Percentiles rank a stretch among this genome's conserved stretches.
Evolutionary conservation across 2,329 filamentous ascomycete genomes (phyloP).

Genomic region (Fusarium xyrophilum): DNA sequence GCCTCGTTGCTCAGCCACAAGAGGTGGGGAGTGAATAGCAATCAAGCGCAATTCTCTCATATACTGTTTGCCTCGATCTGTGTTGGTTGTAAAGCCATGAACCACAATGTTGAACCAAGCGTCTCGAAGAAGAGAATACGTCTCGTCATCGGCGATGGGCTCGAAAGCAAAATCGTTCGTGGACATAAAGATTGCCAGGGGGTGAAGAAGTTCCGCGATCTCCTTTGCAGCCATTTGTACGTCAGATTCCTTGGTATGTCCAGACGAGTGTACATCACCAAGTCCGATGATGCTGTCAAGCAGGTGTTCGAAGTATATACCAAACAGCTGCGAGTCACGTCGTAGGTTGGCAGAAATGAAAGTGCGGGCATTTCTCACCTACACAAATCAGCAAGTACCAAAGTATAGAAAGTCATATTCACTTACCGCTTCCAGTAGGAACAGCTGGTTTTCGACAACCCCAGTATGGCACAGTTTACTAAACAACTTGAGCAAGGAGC

Average conservation of each 20-base stretch:
- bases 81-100: slow-evolving; percentile 83
- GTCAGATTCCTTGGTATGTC: slow-evolving; percentile 77
- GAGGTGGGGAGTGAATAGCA: slow-evolving; percentile 83
- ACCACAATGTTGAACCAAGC: slow-evolving; percentile 98
- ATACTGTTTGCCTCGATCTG: slow-evolving; percentile 75
- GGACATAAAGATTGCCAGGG: slow-evolving; percentile 85
- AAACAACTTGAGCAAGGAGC: slow-evolving; percentile 84
- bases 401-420: not conserved
- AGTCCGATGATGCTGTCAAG: slow-evolving; percentile 89
- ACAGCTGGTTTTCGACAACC: slow-evolving; percentile 70
- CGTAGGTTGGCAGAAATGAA: slow-evolving; percentile 75
- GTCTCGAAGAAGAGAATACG: slow-evolving; percentile 78
- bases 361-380: slow-evolving; percentile 79
- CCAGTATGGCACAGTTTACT: slow-evolving; percentile 76
- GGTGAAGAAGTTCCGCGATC: slow-evolving; percentile 85
- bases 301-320: slow-evolving; percentile 82
- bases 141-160: slow-evolving; percentile 67
- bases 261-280: slow-evolving; percentile 80
- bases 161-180: slow-evolving; percentile 62
- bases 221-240: slow-evolving; percentile 83
- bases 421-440: slow-evolving; percentile 75
- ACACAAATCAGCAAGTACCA: slow-evolving; percentile 19
- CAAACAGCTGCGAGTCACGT: slow-evolving; percentile 76
- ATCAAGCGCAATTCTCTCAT: slow-evolving; percentile 80
- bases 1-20: slow-evolving; percentile 86